Evolutionary conservation across 768 basidiomycete genomes (phyloP).

Genomic region (Mycena albidolilacea): DNA sequence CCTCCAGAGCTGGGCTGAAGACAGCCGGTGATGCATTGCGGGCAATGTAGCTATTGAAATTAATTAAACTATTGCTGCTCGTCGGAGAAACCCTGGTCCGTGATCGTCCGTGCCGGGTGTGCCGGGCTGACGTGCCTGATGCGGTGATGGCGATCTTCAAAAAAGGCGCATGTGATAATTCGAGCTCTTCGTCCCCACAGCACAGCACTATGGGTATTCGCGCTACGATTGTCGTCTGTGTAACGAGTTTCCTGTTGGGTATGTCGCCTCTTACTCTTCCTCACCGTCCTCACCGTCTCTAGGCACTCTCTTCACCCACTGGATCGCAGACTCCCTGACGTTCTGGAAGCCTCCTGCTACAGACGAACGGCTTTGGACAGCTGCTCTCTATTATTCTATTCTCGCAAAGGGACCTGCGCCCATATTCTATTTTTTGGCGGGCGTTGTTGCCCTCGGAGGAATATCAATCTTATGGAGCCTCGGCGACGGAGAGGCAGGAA

Average conservation of each 20-base stretch:
- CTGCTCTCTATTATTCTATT: conserved; percentile 86
- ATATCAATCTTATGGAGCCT: conserved; percentile 84
- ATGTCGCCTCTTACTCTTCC: conserved; percentile 39
- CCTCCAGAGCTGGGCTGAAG: too few species aligned
- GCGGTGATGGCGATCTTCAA: too few species aligned
- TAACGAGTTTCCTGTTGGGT: conserved; percentile 89
- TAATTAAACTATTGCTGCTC: too few species aligned
- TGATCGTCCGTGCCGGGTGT: too few species aligned
- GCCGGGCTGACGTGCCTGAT: too few species aligned
- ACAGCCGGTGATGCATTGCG: too few species aligned
- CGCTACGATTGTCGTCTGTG: conserved; percentile 78
- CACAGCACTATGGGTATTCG: background rate
- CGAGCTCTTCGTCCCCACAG: background rate
- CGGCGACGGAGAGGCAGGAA: conserved; percentile 82
- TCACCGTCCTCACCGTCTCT: conserved; percentile 29
- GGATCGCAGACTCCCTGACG: conserved; percentile 94
- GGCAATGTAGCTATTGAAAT: too few species aligned
- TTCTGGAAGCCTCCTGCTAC: conserved; percentile 91
- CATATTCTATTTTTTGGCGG: conserved; percentile 70
- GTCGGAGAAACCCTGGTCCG: too few species aligned
- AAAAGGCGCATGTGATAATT: background rate
- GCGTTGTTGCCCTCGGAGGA: conserved; percentile 71
- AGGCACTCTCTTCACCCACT: conserved; percentile 90
- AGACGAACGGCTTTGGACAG: conserved; percentile 87
- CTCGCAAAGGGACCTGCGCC: conserved; percentile 75